Percentiles rank a stretch among this genome's conserved stretches.
phyloP scores from a whole-genome alignment of 1,139 yeast species.

The Yamadazyma triangularis region DNA sequence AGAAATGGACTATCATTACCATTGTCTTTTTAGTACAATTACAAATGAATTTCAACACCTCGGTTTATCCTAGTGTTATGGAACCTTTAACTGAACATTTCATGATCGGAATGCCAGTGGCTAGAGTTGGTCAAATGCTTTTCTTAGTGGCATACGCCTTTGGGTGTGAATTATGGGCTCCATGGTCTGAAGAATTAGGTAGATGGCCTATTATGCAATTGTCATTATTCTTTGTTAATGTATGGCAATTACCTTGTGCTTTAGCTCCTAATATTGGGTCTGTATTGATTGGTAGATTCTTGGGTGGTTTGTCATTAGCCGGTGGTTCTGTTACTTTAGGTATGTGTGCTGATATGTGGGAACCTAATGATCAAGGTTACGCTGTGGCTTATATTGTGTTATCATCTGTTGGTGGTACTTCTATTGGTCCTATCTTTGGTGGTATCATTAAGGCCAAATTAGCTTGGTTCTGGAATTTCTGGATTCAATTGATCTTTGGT shows the following conservation, averaged over 20 bases:
- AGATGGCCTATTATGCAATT: constrained; percentile 33
- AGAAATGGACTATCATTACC: constrained; percentile 29
- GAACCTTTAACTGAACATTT: constrained; percentile 22
- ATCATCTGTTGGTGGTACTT: constrained; percentile 34
- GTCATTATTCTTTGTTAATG: constrained; percentile 27
- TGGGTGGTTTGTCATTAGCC: constrained; percentile 27
- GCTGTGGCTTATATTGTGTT: constrained; percentile 35
- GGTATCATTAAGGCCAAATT: constrained; percentile 25
- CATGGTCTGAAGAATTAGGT: constrained; percentile 37
- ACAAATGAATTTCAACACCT: constrained; percentile 36
- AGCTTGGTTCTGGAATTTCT: constrained; percentile 31
- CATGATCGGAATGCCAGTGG: constrained; percentile 23
- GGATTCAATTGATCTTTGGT: constrained; percentile 36
- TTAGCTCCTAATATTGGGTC: constrained; percentile 30
- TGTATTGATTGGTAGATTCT: constrained; percentile 23
- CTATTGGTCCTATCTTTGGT: constrained; percentile 34
- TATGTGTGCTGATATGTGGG: constrained; percentile 38
- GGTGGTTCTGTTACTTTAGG: constrained; percentile 40
- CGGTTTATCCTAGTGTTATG: constrained; percentile 28
- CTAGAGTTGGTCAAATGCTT: constrained; percentile 28
- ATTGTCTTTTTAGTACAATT: constrained; percentile 32
- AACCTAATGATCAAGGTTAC: constrained; percentile 29
- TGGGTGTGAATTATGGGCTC: constrained; percentile 40
- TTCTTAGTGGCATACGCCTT: constrained; percentile 33
- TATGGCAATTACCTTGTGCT: constrained; percentile 33